Evolutionary conservation across 176 grass and related monocot genomes (phyloP).

Genomic region (Triticum turgidum): DNA sequence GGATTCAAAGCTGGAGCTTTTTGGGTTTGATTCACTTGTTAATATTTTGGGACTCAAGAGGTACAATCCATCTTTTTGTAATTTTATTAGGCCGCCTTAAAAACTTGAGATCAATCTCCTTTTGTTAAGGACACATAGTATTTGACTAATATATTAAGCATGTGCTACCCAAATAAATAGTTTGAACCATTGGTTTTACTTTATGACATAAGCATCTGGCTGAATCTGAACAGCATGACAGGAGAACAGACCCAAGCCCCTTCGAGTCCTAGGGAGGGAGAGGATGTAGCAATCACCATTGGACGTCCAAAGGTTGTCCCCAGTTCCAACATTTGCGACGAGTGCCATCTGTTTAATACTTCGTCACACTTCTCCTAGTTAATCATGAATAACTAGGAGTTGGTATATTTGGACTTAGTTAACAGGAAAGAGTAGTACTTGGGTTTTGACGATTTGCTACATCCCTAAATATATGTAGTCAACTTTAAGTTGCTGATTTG

Average conservation of each 20-base stretch:
- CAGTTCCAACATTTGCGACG: conserved; percentile 11
- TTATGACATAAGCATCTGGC: conserved; percentile 45
- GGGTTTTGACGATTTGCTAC: neutral
- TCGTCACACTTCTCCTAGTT: neutral
- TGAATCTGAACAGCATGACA: conserved; percentile 86
- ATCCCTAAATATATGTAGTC: neutral
- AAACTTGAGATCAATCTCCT: conserved; percentile 1
- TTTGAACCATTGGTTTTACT: conserved; percentile 23
- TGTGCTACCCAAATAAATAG: conserved; percentile 1
- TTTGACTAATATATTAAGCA: conserved; percentile 15
- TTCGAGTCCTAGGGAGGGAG: conserved; percentile 89
- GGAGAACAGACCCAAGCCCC: conserved; percentile 78
- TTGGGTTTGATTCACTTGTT: conserved; percentile 98
- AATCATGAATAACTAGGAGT: conserved; percentile 6
- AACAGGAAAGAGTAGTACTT: too few relatives aligned
- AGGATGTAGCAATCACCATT: conserved; percentile 83
- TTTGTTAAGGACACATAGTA: neutral
- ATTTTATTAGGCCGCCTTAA: neutral
- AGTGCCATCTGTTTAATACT: neutral
- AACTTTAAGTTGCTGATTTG: neutral
- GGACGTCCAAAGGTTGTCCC: conserved; percentile 62
- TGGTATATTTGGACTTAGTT: neutral
- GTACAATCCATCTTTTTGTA: conserved; percentile 38
- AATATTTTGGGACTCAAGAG: conserved; percentile 97
- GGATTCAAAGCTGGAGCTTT: conserved; percentile 93